Evolutionary conservation across 352 stramenopile species (phyloP), one percentile per base, ranked within the genome.

Genomic region (Pythium plurisporium): DNA sequence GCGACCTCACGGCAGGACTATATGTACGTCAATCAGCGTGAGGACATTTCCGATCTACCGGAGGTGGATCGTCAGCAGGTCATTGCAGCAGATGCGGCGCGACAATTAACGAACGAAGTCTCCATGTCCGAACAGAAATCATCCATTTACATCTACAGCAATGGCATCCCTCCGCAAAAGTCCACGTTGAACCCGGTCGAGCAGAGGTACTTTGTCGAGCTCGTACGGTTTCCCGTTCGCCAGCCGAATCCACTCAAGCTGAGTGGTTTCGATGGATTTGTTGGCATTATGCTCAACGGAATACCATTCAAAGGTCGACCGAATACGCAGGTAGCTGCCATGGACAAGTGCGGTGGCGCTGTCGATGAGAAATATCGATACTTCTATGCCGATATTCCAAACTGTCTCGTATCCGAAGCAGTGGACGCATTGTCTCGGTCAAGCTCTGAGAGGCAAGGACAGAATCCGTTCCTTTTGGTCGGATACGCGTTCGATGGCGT

Each of bases 401-500:
- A 40, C 0, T 91, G 80, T 54, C 82, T 70, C 27, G 59, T 88
- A 6, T 23, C 23, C 34, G 27, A 6, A 15, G 36, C 59, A 14
- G 40, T 60, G 3, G 40, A 70, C 10, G 17, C 38, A 15, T 44
- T 44, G 38, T 7, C 38, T 5, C 38, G 5, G 26, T 44, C 38
- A 2, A 44, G n/a, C 38, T 12, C 3, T n/a, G 38, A 44, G 7
- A 15, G 7, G 14, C 1, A 27, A 9, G 5, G 41, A 48, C 4
- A 54, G 14, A 14, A 44, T 20, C 40, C 66, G 36, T 80, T 77
- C 8, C 40, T 69, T 2, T 48, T 77, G 22, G 41, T 91, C 6
- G 80, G 72, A 2, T 91, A 85, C 26, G 76, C 74, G 0, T 70
- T 91, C 8, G 80, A 91, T 58, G 80, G 80, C 0, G 78, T 76